Evolutionary conservation across 306 rosid genomes (phyloP), one percentile per base, ranked within the genome.

Genomic region (Cucurbita moschata): DNA sequence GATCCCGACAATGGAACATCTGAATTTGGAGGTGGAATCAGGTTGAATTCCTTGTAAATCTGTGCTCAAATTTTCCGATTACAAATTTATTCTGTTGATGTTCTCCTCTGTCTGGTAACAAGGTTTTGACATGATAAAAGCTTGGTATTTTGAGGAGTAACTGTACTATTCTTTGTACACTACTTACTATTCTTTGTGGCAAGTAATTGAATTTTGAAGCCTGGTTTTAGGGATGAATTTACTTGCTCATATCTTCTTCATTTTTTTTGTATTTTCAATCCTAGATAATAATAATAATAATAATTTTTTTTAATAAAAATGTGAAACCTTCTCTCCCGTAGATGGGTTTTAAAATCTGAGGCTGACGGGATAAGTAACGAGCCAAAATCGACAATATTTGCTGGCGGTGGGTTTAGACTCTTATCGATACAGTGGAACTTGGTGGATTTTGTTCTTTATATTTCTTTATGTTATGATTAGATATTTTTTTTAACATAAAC

Each of bases 1-100:
- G 77, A 60, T 78, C 97, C 47, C 81, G 90, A 40, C 21, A 83
- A 60, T 85, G 89, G 87, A 87, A 91, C 75, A 68, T 77, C 61
- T 84, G 82, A 89, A 53, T 54, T 69, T 69, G 58, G 58, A 47
- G 44, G 43, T 69, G 73, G 56, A 69, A 79, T 73, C 53, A 73
- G 8, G 56, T 60, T n/a, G 60, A 79, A 10, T 56, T 47, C 51
- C 37, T 42, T 53, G 57, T 70, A 70, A 70, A 70, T 70, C 74
- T 70, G 46, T 70, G 59, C 46, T 14, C 26, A 47, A 6, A 13
- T 26, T 21, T 69, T 68, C 21, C 11, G 43, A 47, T 68, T 10
- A 49, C 55, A 66, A 26, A 13, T 26, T 47, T 47, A 4, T 49
- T 47, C 30, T 67, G 55, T 71, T 71, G 16, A n/a, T 37, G 62